Evolutionary conservation across 495 filamentous ascomycete species (phyloP).

Genomic region (Aspergillus biplanus): DNA sequence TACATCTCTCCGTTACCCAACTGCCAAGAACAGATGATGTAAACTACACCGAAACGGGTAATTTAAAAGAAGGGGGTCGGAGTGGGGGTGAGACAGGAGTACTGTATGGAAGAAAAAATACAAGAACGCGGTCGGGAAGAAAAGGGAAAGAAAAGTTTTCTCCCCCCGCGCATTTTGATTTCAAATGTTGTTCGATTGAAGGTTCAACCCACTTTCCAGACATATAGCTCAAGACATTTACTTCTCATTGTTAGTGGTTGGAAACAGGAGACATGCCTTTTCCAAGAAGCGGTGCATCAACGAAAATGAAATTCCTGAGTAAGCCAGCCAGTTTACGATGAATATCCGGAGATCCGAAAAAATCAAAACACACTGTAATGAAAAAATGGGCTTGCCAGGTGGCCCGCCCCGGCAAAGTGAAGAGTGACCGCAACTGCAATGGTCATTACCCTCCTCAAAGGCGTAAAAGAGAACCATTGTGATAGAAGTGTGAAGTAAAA

Average conservation of each 20-base stretch:
- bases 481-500: constrained; percentile 7
- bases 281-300: constrained; percentile 34
- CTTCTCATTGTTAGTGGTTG: background rate
- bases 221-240: background rate
- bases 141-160: background rate
- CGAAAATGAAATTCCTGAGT: constrained; percentile 43
- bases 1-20: background rate
- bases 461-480: background rate
- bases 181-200: too few species aligned
- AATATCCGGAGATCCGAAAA: constrained; percentile 49
- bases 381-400: constrained; percentile 44
- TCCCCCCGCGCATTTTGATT: background rate
- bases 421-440: constrained; percentile 11
- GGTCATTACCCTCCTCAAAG: background rate
- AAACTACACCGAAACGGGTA: constrained; percentile 9
- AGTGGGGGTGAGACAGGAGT: constrained; percentile 6
- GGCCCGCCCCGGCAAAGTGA: constrained; percentile 27
- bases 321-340: constrained; percentile 27
- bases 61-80: constrained; percentile 6
- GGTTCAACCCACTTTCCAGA: too few species aligned
- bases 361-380: constrained; percentile 27
- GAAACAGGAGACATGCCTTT: background rate
- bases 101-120: constrained; percentile 1
- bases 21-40: background rate
- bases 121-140: background rate